Percentiles rank a stretch among this genome's conserved stretches.
Evolutionary conservation across 2,329 filamentous ascomycete species (phyloP).

Genomic region (Sordariomycetes sp.): DNA sequence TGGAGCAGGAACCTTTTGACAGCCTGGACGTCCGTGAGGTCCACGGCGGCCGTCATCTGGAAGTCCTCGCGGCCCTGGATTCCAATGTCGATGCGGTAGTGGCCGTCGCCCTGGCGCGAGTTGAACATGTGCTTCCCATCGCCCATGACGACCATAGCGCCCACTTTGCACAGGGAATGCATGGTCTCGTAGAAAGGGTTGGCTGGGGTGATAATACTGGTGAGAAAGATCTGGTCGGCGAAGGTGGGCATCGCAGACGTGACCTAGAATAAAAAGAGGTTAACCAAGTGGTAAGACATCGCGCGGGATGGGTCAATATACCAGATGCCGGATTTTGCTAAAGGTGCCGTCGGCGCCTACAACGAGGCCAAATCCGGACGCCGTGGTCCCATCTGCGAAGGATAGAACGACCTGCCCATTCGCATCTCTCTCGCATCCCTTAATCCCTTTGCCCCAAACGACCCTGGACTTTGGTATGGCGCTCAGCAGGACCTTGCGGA

Average conservation of each 20-base stretch:
- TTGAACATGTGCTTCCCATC: conserved; percentile 26
- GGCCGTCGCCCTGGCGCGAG: conserved; percentile 29
- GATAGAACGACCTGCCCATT: conserved; percentile 24
- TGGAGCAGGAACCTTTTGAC: conserved; percentile 22
- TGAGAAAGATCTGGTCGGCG: conserved; percentile 30
- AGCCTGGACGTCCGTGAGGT: conserved; percentile 25
- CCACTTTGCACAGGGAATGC: conserved; percentile 31
- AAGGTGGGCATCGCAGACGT: conserved; percentile 28
- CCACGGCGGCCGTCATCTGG: conserved; percentile 26
- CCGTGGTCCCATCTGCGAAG: conserved; percentile 15
- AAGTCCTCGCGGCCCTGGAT: conserved; percentile 24
- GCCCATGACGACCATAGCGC: conserved; percentile 31
- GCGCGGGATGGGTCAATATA: conserved; percentile 12
- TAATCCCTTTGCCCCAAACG: conserved; percentile 32
- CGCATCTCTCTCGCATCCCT: conserved; percentile 18
- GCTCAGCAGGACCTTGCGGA: conserved; percentile 32
- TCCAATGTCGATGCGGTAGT: conserved; percentile 32
- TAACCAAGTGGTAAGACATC: too few species aligned
- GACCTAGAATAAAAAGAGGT: conserved; percentile 3
- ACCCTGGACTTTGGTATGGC: conserved; percentile 33
- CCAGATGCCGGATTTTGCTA: conserved; percentile 23
- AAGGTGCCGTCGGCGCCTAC: conserved; percentile 25
- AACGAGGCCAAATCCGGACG: conserved; percentile 25
- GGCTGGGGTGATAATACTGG: conserved; percentile 28
- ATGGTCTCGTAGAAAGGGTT: conserved; percentile 30